Evolutionary conservation across 805 yeast species (phyloP), one percentile per base, ranked within the genome.

Genomic region (Candida orba): DNA sequence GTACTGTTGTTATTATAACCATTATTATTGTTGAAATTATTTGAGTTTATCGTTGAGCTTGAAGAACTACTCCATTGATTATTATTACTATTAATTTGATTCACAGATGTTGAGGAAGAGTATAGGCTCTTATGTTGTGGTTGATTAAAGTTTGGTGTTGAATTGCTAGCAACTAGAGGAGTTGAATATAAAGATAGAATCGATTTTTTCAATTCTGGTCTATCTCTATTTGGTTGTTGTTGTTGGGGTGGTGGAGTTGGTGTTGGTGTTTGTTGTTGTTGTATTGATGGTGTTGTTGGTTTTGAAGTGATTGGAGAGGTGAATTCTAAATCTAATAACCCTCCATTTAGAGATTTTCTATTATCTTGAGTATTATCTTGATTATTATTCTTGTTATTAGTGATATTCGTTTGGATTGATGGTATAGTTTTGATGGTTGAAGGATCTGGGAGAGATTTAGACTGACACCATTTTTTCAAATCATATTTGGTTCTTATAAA

Each of bases 401-500:
- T n/a, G 40, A 6, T 18, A 3, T 14, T 14, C 7, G 14, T 36
- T 51, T 32, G 36, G 44, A 4, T 9, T 20, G 24, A 12, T 17
- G 17, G 13, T 5, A 36, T 39, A 53, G 51, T 9, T 53, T 38
- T 32, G 53, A 52, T 17, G 18, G 37, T 27, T 8, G 42, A 40
- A 14, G 91, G 88, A 53, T 81, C 80, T 2, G 90, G 88, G 15
- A 80, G 60, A 10, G 60, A 58, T 5, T 67, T 25, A n/a, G 79
- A 68, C 9, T 71, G 65, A 2, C 75, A 79, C 99, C 99, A 93
- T 57, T 90, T 84, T 64, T 82, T 87, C 66, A 83, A 60, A 52
- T 89, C 97, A 62, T 93, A 93, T 63, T 93, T 93, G 10, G 95
- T 89, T 54, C 93, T 75, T 44, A 93, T 89, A 63, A 89, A 93